phyloP scores from a whole-genome alignment of 371 early-diverging fungal genomes.

The Mortierella sp. region DNA sequence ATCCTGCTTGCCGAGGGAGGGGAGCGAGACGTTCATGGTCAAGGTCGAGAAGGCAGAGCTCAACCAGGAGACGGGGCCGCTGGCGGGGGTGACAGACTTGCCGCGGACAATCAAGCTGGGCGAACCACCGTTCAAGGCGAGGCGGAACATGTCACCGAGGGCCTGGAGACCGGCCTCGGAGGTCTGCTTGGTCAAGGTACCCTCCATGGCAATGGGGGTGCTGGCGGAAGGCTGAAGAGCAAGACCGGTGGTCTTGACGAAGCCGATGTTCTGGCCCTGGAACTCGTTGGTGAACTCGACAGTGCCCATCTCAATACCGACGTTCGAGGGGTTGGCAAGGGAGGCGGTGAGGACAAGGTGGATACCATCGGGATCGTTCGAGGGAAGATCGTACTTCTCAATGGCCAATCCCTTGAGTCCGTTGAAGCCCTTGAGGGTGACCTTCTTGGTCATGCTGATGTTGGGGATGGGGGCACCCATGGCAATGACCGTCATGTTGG shows the following conservation, averaged over 20 bases:
- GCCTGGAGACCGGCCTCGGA: slow-evolving; percentile 63
- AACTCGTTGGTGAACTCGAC: slow-evolving; percentile 62
- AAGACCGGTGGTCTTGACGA: slow-evolving; percentile 45
- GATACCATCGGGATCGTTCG: slow-evolving; percentile 72
- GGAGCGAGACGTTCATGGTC: slow-evolving; percentile 64
- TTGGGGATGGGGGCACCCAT: slow-evolving; percentile 68
- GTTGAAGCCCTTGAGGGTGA: slow-evolving; percentile 66
- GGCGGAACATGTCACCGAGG: slow-evolving; percentile 65
- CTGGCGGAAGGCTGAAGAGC: slow-evolving; percentile 31
- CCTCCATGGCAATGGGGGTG: slow-evolving; percentile 62
- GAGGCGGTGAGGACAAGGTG: slow-evolving; percentile 63
- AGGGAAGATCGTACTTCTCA: slow-evolving; percentile 61
- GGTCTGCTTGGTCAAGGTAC: slow-evolving; percentile 66
- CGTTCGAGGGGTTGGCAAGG: slow-evolving; percentile 69
- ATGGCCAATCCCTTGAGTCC: slow-evolving; percentile 52
- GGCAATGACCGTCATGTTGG: slow-evolving; percentile 64
- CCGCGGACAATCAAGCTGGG: slow-evolving; percentile 62
- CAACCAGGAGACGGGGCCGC: slow-evolving; percentile 69
- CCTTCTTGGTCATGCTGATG: slow-evolving; percentile 68
- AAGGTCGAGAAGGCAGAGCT: slow-evolving; percentile 66
- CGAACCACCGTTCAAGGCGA: slow-evolving; percentile 61
- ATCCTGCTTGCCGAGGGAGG: slow-evolving; percentile 60
- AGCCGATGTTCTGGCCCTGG: slow-evolving; percentile 60
- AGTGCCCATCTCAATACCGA: slow-evolving; percentile 70
- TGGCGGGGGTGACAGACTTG: slow-evolving; percentile 63